Percentiles rank a stretch among this genome's conserved stretches.
phyloP scores from a whole-genome alignment of 2,329 filamentous ascomycete genomes.

The Claviceps sp. region DNA sequence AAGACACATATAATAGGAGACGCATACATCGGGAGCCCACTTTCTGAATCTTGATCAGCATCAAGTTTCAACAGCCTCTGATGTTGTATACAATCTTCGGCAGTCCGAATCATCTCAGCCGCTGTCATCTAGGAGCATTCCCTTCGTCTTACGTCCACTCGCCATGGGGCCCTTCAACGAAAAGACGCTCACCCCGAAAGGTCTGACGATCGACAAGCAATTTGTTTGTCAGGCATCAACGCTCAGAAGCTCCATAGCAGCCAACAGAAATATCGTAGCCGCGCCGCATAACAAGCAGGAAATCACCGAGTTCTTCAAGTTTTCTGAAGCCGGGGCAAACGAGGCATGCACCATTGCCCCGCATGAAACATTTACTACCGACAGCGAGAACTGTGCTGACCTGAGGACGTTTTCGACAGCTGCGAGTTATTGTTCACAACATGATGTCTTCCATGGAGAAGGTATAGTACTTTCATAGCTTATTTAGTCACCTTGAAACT shows the following conservation, averaged over 20 bases:
- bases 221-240: slow-evolving; percentile 1
- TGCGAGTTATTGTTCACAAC: neutral
- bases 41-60: too few relatives aligned
- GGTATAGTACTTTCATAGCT: neutral
- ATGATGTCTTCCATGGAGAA: neutral
- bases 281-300: neutral
- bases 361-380: too few relatives aligned
- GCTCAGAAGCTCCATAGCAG: neutral
- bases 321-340: neutral
- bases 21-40: too few relatives aligned
- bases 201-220: neutral
- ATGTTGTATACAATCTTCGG: too few relatives aligned
- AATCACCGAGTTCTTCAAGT: neutral
- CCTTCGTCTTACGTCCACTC: neutral
- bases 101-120: too few relatives aligned
- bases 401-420: neutral
- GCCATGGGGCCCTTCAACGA: neutral
- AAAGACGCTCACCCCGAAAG: neutral
- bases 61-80: too few relatives aligned
- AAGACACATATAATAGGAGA: neutral
- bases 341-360: neutral
- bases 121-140: neutral
- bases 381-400: too few relatives aligned
- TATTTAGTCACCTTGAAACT: too few relatives aligned
- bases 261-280: neutral